Base-by-base conservation (phyloP, 108 stramenopile genomes). In the Cyclotella kingstonii region DNA sequence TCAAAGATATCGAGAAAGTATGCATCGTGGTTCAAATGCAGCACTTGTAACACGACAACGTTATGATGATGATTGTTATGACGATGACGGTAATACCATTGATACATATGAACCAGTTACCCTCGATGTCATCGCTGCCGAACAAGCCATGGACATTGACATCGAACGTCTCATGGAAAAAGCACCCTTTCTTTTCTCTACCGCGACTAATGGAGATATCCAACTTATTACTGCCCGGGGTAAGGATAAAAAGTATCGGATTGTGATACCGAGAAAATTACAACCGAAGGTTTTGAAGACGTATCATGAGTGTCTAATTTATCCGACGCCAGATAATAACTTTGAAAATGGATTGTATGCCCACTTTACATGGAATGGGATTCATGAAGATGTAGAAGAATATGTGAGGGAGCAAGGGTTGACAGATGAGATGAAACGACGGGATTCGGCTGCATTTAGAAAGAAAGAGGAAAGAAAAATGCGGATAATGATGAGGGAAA, bases 331-430 rank as follows among this genome's bases (percentile, higher is more conserved):
- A 9, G 67, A 68, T 40, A 68, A 68, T 35, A 68, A 68, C 34
- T 68, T 68, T 42, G 67, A 68, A 28, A 59, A 31, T 10, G 67
- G 58, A 19, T 31, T 68, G 19, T 68, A 68, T 26, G 57, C 52
- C 0, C 67, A 68, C 38, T 68, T 68, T 18, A 68, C 67, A 8
- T 68, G 67, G 67, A 68, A 68, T 34, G 67, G 67, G 1, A 68
- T 68, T 23, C 67, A 68, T 21, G 29, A 33, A 18, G 67, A 68
- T 44, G 57, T 68, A 3, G 67, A 49, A 9, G 57, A 68, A 1
- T 68, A 68, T 10, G 67, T 59, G 17, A 38, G 39, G 31, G 47
- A 68, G 35, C 57, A 54, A 21, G 67, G 67, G 12, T 43, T 68
- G 67, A 68, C 67, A 4, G 53, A 68, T 33, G 67, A 68, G 41